Evolutionary conservation across 306 rosid species (phyloP), one percentile per base, ranked within the genome.

Genomic region (Cucurbita ficifolia): DNA sequence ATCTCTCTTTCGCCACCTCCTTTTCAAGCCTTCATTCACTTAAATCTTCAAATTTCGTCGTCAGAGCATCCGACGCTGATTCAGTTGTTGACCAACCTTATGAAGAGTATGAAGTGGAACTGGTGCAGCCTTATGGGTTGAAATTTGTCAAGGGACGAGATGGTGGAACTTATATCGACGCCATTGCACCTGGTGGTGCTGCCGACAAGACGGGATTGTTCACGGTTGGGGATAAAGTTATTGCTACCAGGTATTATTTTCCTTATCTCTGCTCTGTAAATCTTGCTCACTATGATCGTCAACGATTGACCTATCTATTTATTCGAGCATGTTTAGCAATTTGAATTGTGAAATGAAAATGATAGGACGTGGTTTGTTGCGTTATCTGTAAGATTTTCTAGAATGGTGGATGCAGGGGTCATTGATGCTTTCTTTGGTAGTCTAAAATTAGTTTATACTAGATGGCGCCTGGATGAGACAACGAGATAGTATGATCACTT

Each of bases 161-260:
- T 75, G 97, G 97, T 61, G 88, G 92, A 69, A 94, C 99, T 86
- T 94, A 94, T 75, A 89, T 94, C 73, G 97, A 94, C 81, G 99
- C 97, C 51, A 94, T 94, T 86, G 96, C 92, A 7, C 85, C 91
- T 11, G 99, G 97, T 8, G 99, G 97, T 14, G 67, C 75, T 17
- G 99, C 99, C 76, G 99, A 94, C 54, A 82, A 82, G 35, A 78
- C 90, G 52, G 96, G 91, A 55, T 70, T 76, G 59, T 91, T 94
- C 80, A 62, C 83, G 19, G 96, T 94, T 69, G 99, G 99, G 61
- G 99, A 94, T 82, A 90, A 48, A 89, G 99, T 94, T 12, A 42
- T 94, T 88, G 95, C 99, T 79, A 91, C 97, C 72, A 94, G 98
- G 96, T 87, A 79, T 19, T 59, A 10, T 24, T 24, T 38, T 19